Percentiles rank a stretch among this genome's conserved stretches.
phyloP scores from a whole-genome alignment of 1,139 yeast species.

The Debaryomycetaceae sp. region DNA sequence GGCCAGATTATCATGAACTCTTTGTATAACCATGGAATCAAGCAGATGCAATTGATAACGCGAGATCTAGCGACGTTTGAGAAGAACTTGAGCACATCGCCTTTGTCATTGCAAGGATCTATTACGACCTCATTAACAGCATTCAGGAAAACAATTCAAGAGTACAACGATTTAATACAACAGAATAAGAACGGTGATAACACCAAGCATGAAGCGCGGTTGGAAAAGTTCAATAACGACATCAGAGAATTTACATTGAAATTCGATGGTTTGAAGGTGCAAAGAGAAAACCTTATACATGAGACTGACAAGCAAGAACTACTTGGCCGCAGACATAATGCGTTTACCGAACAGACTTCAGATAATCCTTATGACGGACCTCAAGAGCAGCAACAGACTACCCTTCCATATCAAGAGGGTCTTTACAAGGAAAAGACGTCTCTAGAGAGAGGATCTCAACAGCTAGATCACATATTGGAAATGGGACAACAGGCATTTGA shows the following conservation, averaged over 20 bases:
- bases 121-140: slow-evolving; percentile 80
- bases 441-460: slow-evolving; percentile 69
- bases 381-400: slow-evolving; percentile 18
- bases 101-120: slow-evolving; percentile 75
- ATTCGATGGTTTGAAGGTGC: slow-evolving; percentile 60
- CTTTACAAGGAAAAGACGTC: slow-evolving; percentile 63
- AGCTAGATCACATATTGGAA: slow-evolving; percentile 83
- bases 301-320: slow-evolving; percentile 57
- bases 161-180: slow-evolving; percentile 62
- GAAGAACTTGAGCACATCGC: slow-evolving; percentile 61
- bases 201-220: slow-evolving; percentile 61
- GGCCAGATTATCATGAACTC: slow-evolving; percentile 51
- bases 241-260: slow-evolving; percentile 51
- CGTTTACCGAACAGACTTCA: slow-evolving; percentile 21
- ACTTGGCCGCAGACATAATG: slow-evolving; percentile 48
- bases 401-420: slow-evolving; percentile 57
- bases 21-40: slow-evolving; percentile 82
- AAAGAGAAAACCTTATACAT: slow-evolving; percentile 58
- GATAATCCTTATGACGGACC: slow-evolving; percentile 60
- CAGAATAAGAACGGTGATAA: slow-evolving; percentile 60
- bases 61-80: slow-evolving; percentile 70
- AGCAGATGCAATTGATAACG: slow-evolving; percentile 71
- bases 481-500: slow-evolving; percentile 86
- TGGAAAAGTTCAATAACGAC: slow-evolving; percentile 60
- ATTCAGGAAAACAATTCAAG: slow-evolving; percentile 71